Conservation (phyloP, 139 green algal genomes). For the Medakamo hakoo region DNA sequence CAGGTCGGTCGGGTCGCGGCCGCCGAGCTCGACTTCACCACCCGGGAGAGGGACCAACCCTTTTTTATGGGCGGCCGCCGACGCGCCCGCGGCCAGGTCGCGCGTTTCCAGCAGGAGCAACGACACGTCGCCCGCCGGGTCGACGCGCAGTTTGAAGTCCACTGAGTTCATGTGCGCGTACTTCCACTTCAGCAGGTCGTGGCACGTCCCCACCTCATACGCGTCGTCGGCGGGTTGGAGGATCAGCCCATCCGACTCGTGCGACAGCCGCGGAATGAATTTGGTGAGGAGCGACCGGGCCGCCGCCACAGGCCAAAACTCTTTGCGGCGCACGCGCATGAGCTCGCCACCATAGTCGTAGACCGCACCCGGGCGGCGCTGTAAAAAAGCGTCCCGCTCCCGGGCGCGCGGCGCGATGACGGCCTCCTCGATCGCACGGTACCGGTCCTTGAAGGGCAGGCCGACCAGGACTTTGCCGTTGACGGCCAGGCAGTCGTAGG, state of each 20-base stretch:
- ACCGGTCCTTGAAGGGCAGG: constrained; percentile 35
- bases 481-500: constrained; percentile 79
- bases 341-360: constrained; percentile 45
- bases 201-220: constrained; percentile 65
- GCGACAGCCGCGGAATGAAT: constrained; percentile 59
- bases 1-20: constrained; percentile 9
- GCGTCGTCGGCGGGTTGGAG: constrained; percentile 50
- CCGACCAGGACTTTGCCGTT: constrained; percentile 25
- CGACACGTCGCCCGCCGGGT: not conserved
- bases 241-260: constrained; percentile 93
- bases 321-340: constrained; percentile 67
- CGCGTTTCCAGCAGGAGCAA: constrained; percentile 15
- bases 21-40: constrained; percentile 18
- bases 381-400: constrained; percentile 18
- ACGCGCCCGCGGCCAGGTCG: not conserved
- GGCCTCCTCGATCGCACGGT: constrained; percentile 20
- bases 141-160: constrained; percentile 61
- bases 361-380: not conserved
- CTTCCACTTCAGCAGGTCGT: constrained; percentile 95
- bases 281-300: constrained; percentile 36
- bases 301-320: constrained; percentile 63
- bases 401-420: constrained; percentile 29
- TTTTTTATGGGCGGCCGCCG: not conserved
- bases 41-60: not conserved
- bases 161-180: constrained; percentile 88